phyloP scores from a whole-genome alignment of 345 rosid genomes.

The Fremontodendron californicum region DNA sequence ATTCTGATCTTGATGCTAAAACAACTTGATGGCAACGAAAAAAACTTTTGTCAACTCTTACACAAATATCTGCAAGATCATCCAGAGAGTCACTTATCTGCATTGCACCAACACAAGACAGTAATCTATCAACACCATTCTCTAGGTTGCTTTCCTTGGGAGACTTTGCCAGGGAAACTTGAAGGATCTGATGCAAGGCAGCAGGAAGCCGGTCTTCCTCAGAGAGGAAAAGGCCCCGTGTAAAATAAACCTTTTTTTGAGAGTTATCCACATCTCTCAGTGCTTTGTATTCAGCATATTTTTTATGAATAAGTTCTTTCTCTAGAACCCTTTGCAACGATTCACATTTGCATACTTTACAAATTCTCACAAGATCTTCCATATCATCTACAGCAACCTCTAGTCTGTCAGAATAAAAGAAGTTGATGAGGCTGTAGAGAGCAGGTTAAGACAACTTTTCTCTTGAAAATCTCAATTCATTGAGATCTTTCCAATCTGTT shows the following conservation, averaged over 20 bases:
- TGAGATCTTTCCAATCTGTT: slow-evolving; percentile 66
- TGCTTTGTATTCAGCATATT: slow-evolving; percentile 72
- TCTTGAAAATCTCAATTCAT: slow-evolving; percentile 74
- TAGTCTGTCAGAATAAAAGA: slow-evolving; percentile 91
- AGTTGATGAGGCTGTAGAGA: slow-evolving; percentile 76
- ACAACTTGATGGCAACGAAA: slow-evolving; percentile 91
- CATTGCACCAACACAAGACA: slow-evolving; percentile 32
- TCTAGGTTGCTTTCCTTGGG: slow-evolving; percentile 23
- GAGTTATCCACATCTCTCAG: slow-evolving; percentile 81
- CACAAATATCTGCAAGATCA: slow-evolving; percentile 84
- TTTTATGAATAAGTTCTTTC: slow-evolving; percentile 78
- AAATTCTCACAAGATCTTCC: slow-evolving; percentile 86
- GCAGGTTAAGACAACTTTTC: slow-evolving; percentile 88
- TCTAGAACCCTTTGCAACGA: slow-evolving; percentile 59
- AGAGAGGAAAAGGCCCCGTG: slow-evolving; percentile 77
- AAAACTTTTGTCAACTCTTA: slow-evolving; percentile 60
- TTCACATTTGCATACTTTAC: slow-evolving; percentile 89
- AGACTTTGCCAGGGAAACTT: slow-evolving; percentile 48
- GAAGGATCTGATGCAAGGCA: slow-evolving; percentile 59
- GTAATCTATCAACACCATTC: slow-evolving; percentile 31
- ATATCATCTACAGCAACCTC: slow-evolving; percentile 85
- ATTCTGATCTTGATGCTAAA: slow-evolving; percentile 93
- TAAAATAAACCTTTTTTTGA: slow-evolving; percentile 80
- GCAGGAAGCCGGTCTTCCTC: slow-evolving; percentile 91
- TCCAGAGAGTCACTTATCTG: slow-evolving; percentile 38